Percentiles rank a stretch among this genome's conserved stretches.
phyloP scores from a whole-genome alignment of 495 filamentous ascomycete species.

The Xylaria acuta region DNA sequence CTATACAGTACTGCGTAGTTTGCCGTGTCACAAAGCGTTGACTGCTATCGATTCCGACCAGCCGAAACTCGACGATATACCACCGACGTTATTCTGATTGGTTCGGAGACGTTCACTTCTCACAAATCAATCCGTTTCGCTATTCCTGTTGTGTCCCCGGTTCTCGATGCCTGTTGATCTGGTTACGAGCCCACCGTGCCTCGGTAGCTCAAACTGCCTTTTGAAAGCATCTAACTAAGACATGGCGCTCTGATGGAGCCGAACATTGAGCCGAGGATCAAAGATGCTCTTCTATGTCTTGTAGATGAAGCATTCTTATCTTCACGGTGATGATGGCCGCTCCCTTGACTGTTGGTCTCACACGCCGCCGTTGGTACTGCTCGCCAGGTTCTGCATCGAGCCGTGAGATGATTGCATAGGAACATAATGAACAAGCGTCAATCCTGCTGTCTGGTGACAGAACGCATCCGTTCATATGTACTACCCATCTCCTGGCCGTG shows the following conservation, averaged over 20 bases:
- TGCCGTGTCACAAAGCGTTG: neutral
- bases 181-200: conserved; percentile 6
- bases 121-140: neutral
- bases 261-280: conserved; percentile 25
- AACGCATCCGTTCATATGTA: neutral
- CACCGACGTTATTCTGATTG: conserved; percentile 3
- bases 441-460: conserved; percentile 20
- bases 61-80: neutral
- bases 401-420: conserved; percentile 13
- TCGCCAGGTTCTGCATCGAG: conserved; percentile 21
- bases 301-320: conserved; percentile 1
- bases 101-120: conserved; percentile 16
- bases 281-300: neutral
- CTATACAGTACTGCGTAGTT: no score
- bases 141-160: neutral
- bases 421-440: neutral
- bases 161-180: neutral
- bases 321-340: neutral
- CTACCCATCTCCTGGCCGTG: neutral
- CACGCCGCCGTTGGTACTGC: conserved; percentile 7
- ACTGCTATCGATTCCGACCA: conserved; percentile 4
- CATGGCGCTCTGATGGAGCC: conserved; percentile 24
- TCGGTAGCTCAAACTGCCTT: neutral
- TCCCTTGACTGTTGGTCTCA: neutral
- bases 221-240: conserved; percentile 20